Percentiles rank a stretch among this genome's conserved stretches.
Evolutionary conservation across 2,329 filamentous ascomycete species (phyloP).

Genomic region (Fusarium sacchari): DNA sequence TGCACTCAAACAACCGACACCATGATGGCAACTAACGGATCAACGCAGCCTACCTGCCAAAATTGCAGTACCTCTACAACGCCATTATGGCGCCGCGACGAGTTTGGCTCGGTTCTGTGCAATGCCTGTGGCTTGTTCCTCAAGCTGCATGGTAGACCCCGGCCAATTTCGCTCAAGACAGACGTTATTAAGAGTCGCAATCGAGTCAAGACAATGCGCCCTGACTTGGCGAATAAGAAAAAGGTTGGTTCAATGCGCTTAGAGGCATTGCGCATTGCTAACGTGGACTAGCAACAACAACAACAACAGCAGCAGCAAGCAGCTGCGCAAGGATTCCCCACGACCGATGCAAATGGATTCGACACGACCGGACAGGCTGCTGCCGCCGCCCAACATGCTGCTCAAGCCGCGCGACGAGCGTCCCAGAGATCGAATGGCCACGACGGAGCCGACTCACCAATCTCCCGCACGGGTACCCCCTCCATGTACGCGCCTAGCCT

Average conservation of each 20-base stretch:
- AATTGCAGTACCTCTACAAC: conserved; percentile 97
- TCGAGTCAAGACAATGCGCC: conserved; percentile 87
- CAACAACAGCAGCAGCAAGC: conserved; percentile 50
- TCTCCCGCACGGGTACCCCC: conserved; percentile 83
- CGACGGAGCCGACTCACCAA: conserved; percentile 80
- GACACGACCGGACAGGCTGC: conserved; percentile 59
- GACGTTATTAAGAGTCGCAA: conserved; percentile 99
- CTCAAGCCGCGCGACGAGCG: conserved; percentile 64
- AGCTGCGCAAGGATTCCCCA: conserved; percentile 53
- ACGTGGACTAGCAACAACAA: conserved; percentile 27
- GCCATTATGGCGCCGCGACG: conserved; percentile 96
- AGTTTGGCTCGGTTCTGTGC: conserved; percentile 94
- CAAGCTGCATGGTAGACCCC: conserved; percentile 92
- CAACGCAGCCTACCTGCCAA: conserved; percentile 90
- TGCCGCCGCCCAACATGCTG: conserved; percentile 64
- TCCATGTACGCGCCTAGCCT: conserved; percentile 79
- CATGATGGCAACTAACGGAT: conserved; percentile 68
- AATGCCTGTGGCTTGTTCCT: conserved; percentile 98
- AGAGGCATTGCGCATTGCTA: conserved; percentile 3
- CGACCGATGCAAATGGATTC: conserved; percentile 67
- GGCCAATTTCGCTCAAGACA: conserved; percentile 96
- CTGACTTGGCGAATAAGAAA: conserved; percentile 82
- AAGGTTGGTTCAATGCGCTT: conserved; percentile 67
- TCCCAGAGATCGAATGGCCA: conserved; percentile 80
- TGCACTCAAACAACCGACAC: conserved; percentile 49